Percentiles rank a stretch among this genome's conserved stretches.
Evolutionary conservation across 441 rosid genomes (phyloP).

Genomic region (Gossypium gossypioides): DNA sequence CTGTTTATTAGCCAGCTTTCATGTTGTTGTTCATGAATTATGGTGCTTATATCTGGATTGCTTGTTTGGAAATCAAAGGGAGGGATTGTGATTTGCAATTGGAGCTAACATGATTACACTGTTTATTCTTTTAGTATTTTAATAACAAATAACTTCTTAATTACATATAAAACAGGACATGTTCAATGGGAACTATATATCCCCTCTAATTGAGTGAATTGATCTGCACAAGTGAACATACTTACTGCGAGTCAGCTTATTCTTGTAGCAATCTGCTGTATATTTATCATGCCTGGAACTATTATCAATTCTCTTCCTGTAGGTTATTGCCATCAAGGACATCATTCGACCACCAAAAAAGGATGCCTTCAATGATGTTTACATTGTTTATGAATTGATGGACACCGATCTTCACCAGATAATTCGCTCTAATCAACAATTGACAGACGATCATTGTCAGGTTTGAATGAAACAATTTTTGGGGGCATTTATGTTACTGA

Average conservation of each 20-base stretch:
- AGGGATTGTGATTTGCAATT: background rate
- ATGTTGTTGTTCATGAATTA: background rate
- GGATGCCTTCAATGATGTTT: slow-evolving; percentile 51
- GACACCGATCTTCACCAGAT: slow-evolving; percentile 66
- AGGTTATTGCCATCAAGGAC: slow-evolving; percentile 58
- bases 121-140: background rate
- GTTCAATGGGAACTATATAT: background rate
- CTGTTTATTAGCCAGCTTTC: background rate
- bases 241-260: background rate
- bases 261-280: background rate
- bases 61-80: background rate
- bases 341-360: slow-evolving; percentile 56
- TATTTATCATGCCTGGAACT: background rate
- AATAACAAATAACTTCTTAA: background rate
- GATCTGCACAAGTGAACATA: background rate
- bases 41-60: background rate
- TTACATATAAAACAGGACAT: background rate
- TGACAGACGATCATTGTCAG: slow-evolving; percentile 62
- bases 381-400: slow-evolving; percentile 63
- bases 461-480: slow-evolving; percentile 21
- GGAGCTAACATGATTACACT: background rate
- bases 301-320: slow-evolving; percentile 11
- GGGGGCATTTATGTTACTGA: background rate
- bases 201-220: background rate
- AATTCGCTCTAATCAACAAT: slow-evolving; percentile 46